A percentile compares a stretch with the other conserved stretches of the same genome.
These are phyloP conservation scores for Pichia sp. DNA, from an alignment of 1,139 yeast genomes.

Conservation along the genomic window DNA sequence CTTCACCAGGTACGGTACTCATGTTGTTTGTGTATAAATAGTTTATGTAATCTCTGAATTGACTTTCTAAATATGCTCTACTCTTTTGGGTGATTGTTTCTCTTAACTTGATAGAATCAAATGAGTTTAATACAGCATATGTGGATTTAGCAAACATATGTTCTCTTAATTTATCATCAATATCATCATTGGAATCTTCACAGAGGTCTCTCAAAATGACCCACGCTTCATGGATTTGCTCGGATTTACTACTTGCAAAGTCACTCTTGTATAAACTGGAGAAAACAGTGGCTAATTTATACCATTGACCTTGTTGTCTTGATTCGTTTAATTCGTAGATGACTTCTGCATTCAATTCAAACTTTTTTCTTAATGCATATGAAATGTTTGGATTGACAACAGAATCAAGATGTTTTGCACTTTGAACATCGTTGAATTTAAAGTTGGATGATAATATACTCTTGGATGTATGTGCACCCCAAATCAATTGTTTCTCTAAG, in stretches of 20 bases:
- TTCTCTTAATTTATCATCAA: conserved; percentile 12
- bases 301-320: conserved; percentile 50
- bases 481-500: conserved; percentile 25
- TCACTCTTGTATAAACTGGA: conserved; percentile 51
- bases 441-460: conserved; percentile 31
- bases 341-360: conserved; percentile 71
- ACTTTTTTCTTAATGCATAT: conserved; percentile 47
- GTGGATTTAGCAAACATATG: conserved; percentile 12
- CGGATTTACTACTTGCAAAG: conserved; percentile 56
- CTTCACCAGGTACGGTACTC: neutral
- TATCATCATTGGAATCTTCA: conserved; percentile 18
- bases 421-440: conserved; percentile 30
- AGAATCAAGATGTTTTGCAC: conserved; percentile 22
- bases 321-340: conserved; percentile 70
- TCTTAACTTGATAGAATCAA: conserved; percentile 40
- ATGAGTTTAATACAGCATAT: conserved; percentile 23
- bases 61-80: conserved; percentile 63
- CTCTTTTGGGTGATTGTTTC: conserved; percentile 56
- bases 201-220: conserved; percentile 39
- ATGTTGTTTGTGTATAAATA: conserved; percentile 56
- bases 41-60: conserved; percentile 75
- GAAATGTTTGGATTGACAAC: conserved; percentile 33
- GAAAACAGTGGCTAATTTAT: conserved; percentile 52
- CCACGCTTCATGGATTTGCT: conserved; percentile 66
- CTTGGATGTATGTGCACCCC: conserved; percentile 29